Conservation (phyloP, 1,139 yeast species). For the Kurtzmaniella quercitrusa region DNA sequence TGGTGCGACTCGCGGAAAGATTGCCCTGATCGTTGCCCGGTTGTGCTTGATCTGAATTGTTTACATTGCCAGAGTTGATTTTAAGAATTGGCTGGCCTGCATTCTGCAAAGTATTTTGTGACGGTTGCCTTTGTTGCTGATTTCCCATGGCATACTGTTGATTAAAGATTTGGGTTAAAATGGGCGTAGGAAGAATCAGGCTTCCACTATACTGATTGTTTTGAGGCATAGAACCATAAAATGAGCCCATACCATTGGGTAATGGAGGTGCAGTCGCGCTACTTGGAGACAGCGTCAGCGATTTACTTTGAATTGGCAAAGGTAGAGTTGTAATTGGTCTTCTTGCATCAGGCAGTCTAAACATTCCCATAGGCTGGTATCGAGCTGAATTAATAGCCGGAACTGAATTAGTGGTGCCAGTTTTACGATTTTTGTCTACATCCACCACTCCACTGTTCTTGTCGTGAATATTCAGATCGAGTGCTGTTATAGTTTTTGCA, state of each 20-base stretch:
- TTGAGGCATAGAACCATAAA: constrained; percentile 27
- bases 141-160: constrained; percentile 13
- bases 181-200: constrained; percentile 34
- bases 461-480: constrained; percentile 19
- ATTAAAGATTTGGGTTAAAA: constrained; percentile 32
- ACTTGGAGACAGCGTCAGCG: constrained; percentile 43
- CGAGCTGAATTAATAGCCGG: constrained; percentile 4
- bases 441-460: constrained; percentile 1
- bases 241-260: constrained; percentile 24
- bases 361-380: constrained; percentile 26
- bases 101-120: constrained; percentile 8
- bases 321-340: constrained; percentile 36
- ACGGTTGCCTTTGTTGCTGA: constrained; percentile 11
- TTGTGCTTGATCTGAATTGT: constrained; percentile 8
- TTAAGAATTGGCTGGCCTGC: constrained; percentile 4
- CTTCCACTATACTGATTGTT: constrained; percentile 18
- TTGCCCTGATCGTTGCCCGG: constrained; percentile 9
- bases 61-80: constrained; percentile 7
- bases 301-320: constrained; percentile 35
- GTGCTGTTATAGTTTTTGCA: constrained; percentile 38
- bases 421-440: constrained; percentile 1
- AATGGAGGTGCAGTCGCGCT: constrained; percentile 39
- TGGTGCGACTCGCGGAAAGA: background rate
- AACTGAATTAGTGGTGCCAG: constrained; percentile 4
- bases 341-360: constrained; percentile 34